Evolutionary conservation across 495 filamentous ascomycete species (phyloP).

Genomic region (Neurospora africana): DNA sequence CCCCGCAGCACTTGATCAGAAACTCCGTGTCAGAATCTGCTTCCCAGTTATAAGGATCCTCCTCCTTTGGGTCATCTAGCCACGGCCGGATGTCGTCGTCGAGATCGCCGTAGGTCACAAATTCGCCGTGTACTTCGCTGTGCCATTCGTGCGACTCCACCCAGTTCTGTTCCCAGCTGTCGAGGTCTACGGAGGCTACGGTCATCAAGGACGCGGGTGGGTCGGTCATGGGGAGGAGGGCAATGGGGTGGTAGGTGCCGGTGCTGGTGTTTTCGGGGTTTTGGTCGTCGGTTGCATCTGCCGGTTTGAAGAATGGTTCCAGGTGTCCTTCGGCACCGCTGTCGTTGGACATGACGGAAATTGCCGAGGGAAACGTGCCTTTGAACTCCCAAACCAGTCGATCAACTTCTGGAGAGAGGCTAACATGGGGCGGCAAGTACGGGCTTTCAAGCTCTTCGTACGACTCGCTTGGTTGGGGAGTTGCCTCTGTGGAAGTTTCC

Average conservation of each 20-base stretch:
- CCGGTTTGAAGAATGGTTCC: slow-evolving; percentile 9
- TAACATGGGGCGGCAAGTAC: background rate
- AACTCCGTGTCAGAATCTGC: slow-evolving; percentile 7
- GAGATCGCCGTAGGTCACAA: slow-evolving; percentile 12
- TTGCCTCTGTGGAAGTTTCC: background rate
- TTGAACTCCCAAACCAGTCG: slow-evolving; percentile 15
- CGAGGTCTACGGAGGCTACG: slow-evolving; percentile 10
- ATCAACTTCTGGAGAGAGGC: slow-evolving; percentile 7
- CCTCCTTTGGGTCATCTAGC: slow-evolving; percentile 5
- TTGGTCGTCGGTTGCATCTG: background rate
- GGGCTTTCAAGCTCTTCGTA: slow-evolving; percentile 8
- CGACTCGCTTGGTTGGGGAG: background rate
- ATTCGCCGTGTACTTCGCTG: slow-evolving; percentile 1
- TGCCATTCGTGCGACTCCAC: slow-evolving; percentile 5
- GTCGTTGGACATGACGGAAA: slow-evolving; percentile 11
- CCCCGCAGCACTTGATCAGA: slow-evolving; percentile 7
- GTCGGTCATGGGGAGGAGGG: slow-evolving; percentile 11
- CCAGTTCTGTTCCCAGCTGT: slow-evolving; percentile 13
- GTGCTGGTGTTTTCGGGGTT: background rate
- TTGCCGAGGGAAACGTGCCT: slow-evolving; percentile 13
- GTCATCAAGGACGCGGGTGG: slow-evolving; percentile 10
- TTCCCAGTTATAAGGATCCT: slow-evolving; percentile 9
- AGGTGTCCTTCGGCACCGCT: slow-evolving; percentile 5
- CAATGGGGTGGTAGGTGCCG: slow-evolving; percentile 13
- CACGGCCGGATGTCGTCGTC: slow-evolving; percentile 10